Conservation (phyloP, 1,139 yeast species). For the Martiniozyma asiatica region DNA sequence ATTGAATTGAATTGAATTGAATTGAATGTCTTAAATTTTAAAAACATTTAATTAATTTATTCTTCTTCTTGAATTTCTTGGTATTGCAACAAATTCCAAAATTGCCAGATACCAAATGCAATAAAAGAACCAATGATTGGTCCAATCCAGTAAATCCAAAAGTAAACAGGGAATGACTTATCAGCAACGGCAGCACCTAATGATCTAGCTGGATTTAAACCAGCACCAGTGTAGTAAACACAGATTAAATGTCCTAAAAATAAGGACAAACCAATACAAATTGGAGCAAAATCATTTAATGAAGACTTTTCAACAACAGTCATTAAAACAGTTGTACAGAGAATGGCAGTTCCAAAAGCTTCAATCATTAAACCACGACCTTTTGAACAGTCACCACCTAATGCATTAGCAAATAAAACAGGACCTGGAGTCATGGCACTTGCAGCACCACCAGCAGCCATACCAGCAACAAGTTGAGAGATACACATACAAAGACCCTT, state of each 20-base stretch:
- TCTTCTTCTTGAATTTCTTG: constrained; percentile 31
- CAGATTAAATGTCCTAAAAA: constrained; percentile 75
- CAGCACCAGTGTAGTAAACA: constrained; percentile 84
- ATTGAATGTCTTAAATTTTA: no score
- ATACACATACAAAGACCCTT: constrained; percentile 57
- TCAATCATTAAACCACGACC: constrained; percentile 74
- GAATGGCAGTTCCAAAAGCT: constrained; percentile 65
- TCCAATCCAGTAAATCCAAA: constrained; percentile 92
- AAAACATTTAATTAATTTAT: no score
- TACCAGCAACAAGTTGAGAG: constrained; percentile 72
- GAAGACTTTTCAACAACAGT: constrained; percentile 76
- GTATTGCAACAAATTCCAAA: constrained; percentile 55
- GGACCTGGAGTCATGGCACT: constrained; percentile 80
- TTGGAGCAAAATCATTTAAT: constrained; percentile 72
- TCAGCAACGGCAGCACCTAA: constrained; percentile 64
- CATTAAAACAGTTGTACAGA: constrained; percentile 68
- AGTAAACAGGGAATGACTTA: constrained; percentile 63
- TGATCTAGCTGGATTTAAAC: constrained; percentile 83
- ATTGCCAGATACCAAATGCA: constrained; percentile 58
- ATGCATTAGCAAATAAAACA: constrained; percentile 56
- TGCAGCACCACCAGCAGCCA: constrained; percentile 90
- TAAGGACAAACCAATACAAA: constrained; percentile 71
- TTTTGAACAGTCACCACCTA: constrained; percentile 64
- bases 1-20: constrained; percentile 2
- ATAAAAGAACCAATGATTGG: constrained; percentile 61